Percentiles rank a stretch among this genome's conserved stretches.
Conservation (phyloP, 139 green algal genomes). For the Cymbomonas tetramitiformis region DNA sequence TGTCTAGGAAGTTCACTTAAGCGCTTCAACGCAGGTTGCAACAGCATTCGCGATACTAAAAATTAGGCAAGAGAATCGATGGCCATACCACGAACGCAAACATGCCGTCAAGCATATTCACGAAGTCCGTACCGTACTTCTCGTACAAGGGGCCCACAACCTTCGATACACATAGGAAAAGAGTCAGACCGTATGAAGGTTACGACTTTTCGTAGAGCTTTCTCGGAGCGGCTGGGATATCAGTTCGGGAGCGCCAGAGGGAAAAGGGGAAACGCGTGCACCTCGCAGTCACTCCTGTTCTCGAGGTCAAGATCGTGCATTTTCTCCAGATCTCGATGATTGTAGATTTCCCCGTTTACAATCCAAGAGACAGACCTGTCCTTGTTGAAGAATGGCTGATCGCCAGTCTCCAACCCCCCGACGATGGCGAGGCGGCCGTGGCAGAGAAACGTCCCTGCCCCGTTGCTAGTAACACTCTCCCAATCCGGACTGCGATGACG, state of each 20-base stretch:
- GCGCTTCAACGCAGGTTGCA: no score
- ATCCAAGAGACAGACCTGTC: conserved; percentile 36
- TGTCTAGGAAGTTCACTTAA: no score
- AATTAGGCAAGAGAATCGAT: no score
- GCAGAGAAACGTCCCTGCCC: conserved; percentile 50
- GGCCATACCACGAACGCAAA: conserved; percentile 74
- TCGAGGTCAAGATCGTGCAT: conserved; percentile 39
- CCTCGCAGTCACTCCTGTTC: conserved; percentile 57
- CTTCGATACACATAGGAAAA: conserved; percentile 22
- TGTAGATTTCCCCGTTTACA: conserved; percentile 81
- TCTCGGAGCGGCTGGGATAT: background rate
- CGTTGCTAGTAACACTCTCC: conserved; percentile 6
- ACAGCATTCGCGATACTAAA: no score
- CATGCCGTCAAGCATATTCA: conserved; percentile 80
- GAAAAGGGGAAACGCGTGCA: conserved; percentile 28
- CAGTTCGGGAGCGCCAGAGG: background rate
- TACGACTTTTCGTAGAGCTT: no score
- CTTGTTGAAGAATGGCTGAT: conserved; percentile 40
- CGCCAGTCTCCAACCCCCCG: conserved; percentile 14
- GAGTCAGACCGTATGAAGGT: background rate
- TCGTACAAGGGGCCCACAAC: conserved; percentile 64
- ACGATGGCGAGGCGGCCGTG: conserved; percentile 74
- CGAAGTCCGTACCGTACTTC: conserved; percentile 49
- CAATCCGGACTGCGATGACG: conserved; percentile 62
- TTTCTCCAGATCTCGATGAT: conserved; percentile 48